Conservation (phyloP, 192 early-diverging fungal species). For the Entomortierella beljakovae region DNA sequence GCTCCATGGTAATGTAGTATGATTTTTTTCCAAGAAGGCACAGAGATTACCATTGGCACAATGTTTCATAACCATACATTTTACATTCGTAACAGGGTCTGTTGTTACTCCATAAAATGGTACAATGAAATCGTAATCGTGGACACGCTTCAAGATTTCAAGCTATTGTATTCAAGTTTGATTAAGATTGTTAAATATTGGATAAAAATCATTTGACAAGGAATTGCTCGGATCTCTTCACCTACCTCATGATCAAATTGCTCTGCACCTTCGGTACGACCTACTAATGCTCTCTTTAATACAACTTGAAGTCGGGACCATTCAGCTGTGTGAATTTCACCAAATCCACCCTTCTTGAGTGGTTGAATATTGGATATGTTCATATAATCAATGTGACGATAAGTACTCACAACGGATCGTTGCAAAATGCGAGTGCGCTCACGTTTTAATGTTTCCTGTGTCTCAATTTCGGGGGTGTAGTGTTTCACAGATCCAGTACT, state of each 20-base stretch:
- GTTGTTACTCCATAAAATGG: conserved; percentile 45
- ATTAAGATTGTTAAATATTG: too few species aligned
- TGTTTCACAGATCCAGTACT: conserved; percentile 9
- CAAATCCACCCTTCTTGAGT: conserved; percentile 48
- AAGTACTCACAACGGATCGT: conserved; percentile 26
- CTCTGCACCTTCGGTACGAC: conserved; percentile 31
- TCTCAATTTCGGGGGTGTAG: conserved; percentile 32
- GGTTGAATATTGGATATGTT: conserved; percentile 37
- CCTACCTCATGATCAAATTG: conserved; percentile 53
- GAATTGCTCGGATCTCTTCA: not conserved
- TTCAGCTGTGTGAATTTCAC: conserved; percentile 47
- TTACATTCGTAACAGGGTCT: conserved; percentile 23
- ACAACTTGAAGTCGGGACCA: conserved; percentile 46
- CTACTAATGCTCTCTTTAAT: conserved; percentile 32
- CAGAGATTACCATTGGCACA: conserved; percentile 53
- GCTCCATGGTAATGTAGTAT: conserved; percentile 29
- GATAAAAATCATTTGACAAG: not conserved
- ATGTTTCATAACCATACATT: conserved; percentile 52
- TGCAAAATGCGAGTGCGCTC: conserved; percentile 40
- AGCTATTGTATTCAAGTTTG: conserved; percentile 12
- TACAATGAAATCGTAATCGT: conserved; percentile 52
- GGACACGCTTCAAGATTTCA: conserved; percentile 49
- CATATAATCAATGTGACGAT: conserved; percentile 28
- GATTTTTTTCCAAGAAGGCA: conserved; percentile 39
- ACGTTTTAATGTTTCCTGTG: conserved; percentile 41